phyloP scores from a whole-genome alignment of 1,284 basidiomycete genomes.

The Ceratobasidium sp. region DNA sequence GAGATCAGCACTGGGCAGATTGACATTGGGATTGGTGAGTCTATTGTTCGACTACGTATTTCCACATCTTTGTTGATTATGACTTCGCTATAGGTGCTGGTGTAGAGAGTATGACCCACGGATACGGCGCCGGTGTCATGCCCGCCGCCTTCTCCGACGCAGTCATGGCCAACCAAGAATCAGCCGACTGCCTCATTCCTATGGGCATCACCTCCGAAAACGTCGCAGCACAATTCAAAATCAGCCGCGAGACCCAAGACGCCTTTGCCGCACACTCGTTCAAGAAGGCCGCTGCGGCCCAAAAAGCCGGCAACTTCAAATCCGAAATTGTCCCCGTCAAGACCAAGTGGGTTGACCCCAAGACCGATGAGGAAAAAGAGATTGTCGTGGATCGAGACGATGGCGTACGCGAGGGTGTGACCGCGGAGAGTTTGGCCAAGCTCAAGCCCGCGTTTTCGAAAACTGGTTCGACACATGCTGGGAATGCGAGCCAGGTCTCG shows the following conservation, averaged over 20 bases:
- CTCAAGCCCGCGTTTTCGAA: slow-evolving; percentile 94
- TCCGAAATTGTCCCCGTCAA: slow-evolving; percentile 92
- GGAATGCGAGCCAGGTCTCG: slow-evolving; percentile 95
- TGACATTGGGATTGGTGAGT: slow-evolving; percentile 91
- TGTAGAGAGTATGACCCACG: slow-evolving; percentile 95
- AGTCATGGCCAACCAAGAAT: slow-evolving; percentile 82
- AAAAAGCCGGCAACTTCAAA: slow-evolving; percentile 91
- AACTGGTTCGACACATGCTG: slow-evolving; percentile 92
- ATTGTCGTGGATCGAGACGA: slow-evolving; percentile 91
- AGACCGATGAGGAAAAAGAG: slow-evolving; percentile 85
- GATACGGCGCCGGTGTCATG: slow-evolving; percentile 80
- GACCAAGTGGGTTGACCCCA: slow-evolving; percentile 83
- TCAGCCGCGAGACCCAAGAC: slow-evolving; percentile 85
- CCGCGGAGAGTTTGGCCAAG: slow-evolving; percentile 86
- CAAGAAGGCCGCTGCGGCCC: slow-evolving; percentile 49
- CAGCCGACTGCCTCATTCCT: slow-evolving; percentile 93
- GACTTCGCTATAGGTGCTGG: slow-evolving; percentile 61
- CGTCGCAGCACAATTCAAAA: slow-evolving; percentile 83
- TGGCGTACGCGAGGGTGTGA: slow-evolving; percentile 93
- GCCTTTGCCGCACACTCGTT: slow-evolving; percentile 76
- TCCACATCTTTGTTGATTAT: not conserved
- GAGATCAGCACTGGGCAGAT: slow-evolving; percentile 88
- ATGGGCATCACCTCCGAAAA: slow-evolving; percentile 99
- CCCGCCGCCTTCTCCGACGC: slow-evolving; percentile 84
- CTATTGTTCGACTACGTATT: not conserved